Evolutionary conservation across 345 rosid species (phyloP), one percentile per base, ranked within the genome.

Genomic region (Mercurialis annua): DNA sequence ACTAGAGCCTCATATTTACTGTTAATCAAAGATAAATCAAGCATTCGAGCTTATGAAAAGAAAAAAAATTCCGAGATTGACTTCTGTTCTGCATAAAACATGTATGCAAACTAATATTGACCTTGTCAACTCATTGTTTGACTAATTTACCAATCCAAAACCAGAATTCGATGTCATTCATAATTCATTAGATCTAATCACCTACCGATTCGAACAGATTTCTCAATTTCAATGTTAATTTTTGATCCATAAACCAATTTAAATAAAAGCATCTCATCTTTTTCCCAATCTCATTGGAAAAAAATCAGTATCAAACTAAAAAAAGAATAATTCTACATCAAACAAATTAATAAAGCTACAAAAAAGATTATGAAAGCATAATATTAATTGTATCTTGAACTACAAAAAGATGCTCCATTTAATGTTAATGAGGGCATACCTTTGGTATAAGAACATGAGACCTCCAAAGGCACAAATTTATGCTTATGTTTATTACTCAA

Each of bases 401-500:
- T 3, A 21, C 21, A 61, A 16, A 6, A 11, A 36, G 2, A 40
- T 40, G 11, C 11, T 40, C 44, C 44, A 40, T 40, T 14, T 18
- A 10, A 24, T 17, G 51, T 16, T 11, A 67, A 21, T 10, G 5
- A 5, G 14, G 11, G 2, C n/a, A n/a, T 66, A 92, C 98, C 96
- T 79, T 81, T 85, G 48, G 78, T 79, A 64, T 73, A 78, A 58
- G 83, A 77, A 62, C 81, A 82, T 0, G 81, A 79, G 80, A 71
- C 83, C 62, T 69, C 77, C 53, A 73, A 69, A 34, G 84, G 75
- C 44, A 55, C 54, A 0, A 73, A 60, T 29, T 46, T 10, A 20
- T 14, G 59, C 17, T 59, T 36, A 43, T 68, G 31, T 48, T 63
- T 55, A 67, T 59, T 66, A 50, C 69, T 56, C 8, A 54, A 49